These are phyloP conservation scores for Chenopodium formosanum DNA, from an alignment of 148 eudicot genomes.

Conservation along the genomic window DNA sequence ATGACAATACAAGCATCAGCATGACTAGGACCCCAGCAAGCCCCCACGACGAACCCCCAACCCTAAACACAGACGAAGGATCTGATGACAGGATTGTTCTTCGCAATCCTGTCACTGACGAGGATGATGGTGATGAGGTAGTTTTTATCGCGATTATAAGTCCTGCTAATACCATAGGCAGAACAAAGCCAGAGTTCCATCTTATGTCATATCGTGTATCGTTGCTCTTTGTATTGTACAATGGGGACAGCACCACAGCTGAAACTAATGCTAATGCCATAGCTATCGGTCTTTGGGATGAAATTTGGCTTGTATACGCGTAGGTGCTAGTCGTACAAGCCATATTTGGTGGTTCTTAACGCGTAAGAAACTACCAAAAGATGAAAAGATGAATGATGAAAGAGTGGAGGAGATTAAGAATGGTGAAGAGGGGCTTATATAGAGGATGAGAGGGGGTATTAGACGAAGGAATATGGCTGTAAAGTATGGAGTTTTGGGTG, in stretches of 20 bases:
- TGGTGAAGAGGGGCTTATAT: conserved; percentile 29
- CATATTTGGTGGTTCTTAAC: conserved; percentile 29
- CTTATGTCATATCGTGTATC: conserved; percentile 39
- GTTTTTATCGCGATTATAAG: conserved; percentile 79
- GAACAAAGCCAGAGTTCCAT: conserved; percentile 74
- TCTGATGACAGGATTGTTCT: conserved; percentile 28
- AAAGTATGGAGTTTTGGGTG: conserved; percentile 40
- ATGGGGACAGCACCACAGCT: conserved; percentile 70
- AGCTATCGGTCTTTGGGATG: conserved; percentile 62
- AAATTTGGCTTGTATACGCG: conserved; percentile 30
- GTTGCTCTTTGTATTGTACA: conserved; percentile 42
- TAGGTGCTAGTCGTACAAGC: conserved; percentile 14
- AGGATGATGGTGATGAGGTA: conserved; percentile 42
- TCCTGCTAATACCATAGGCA: conserved; percentile 72
- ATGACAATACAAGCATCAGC: conserved; percentile 71
- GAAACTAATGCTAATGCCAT: conserved; percentile 62
- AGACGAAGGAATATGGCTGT: conserved; percentile 50
- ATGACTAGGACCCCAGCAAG: conserved; percentile 63
- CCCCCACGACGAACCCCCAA: conserved; percentile 80
- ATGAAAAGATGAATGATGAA: neutral
- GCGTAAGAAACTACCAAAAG: neutral
- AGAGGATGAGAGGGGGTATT: conserved; percentile 14
- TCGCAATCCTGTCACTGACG: conserved; percentile 11
- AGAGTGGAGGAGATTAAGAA: conserved; percentile 17
- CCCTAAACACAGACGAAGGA: conserved; percentile 43